Conservation (phyloP, 176 grass and related monocot species). For the Raddia guianensis region DNA sequence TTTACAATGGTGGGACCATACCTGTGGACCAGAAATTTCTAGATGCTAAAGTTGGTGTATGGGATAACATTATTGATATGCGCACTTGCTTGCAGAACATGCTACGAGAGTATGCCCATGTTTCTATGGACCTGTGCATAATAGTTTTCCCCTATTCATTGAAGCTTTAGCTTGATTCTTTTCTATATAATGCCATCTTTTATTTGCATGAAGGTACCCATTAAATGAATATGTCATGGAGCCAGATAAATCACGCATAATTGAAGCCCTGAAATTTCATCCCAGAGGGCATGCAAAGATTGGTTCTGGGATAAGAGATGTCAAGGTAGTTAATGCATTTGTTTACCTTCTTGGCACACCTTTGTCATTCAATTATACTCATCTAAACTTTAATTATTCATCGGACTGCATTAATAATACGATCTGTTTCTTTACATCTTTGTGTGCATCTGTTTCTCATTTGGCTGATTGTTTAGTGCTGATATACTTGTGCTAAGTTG, state of each 20-base stretch:
- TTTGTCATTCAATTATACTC: neutral
- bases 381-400: constrained; percentile 17
- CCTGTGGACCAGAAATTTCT: constrained; percentile 40
- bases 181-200: constrained; percentile 29
- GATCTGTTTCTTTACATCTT: neutral
- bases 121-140: constrained; percentile 17
- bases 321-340: constrained; percentile 47
- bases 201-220: constrained; percentile 64
- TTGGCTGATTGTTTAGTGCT: neutral
- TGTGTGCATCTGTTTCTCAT: constrained; percentile 18
- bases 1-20: constrained; percentile 18
- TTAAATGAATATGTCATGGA: constrained; percentile 52
- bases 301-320: constrained; percentile 45
- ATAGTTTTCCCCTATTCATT: neutral
- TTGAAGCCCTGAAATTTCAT: constrained; percentile 72
- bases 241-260: constrained; percentile 56
- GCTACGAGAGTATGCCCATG: constrained; percentile 68
- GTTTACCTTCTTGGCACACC: neutral
- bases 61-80: constrained; percentile 83
- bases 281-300: constrained; percentile 43
- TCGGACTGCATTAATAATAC: neutral
- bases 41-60: constrained; percentile 57
- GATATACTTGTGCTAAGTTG: neutral
- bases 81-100: constrained; percentile 63
- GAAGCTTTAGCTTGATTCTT: constrained; percentile 28